phyloP scores from a whole-genome alignment of 768 basidiomycete species.

The Hysterangium stoloniferum region DNA sequence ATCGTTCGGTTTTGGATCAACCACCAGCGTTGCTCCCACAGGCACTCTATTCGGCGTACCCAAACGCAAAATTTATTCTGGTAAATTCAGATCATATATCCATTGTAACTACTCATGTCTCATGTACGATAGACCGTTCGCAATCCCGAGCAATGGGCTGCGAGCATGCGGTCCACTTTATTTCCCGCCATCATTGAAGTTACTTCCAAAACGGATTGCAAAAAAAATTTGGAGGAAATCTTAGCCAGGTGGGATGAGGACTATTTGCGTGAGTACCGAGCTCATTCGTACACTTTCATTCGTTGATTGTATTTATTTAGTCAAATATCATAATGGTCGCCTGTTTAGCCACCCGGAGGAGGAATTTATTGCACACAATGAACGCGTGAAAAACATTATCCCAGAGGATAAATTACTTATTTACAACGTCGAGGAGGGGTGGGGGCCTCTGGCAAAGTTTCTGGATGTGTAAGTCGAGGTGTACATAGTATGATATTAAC shows the following conservation, averaged over 20 bases:
- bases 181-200: too few species aligned
- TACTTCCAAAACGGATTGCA: too few species aligned
- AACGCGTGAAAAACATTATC: conserved; percentile 4
- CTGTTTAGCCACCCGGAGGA: background rate
- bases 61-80: background rate
- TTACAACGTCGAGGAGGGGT: background rate
- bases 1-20: background rate
- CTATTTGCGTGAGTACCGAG: too few species aligned
- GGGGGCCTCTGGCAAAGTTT: background rate
- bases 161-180: background rate
- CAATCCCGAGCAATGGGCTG: background rate
- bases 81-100: background rate
- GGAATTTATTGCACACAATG: background rate
- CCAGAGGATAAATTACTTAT: background rate
- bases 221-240: too few species aligned
- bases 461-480: conserved; percentile 2
- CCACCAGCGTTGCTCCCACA: background rate
- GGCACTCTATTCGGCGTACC: background rate
- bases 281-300: too few species aligned
- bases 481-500: too few species aligned
- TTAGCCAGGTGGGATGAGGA: too few species aligned
- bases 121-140: background rate
- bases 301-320: too few species aligned
- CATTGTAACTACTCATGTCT: background rate
- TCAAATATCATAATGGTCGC: background rate